Evolutionary conservation across 164 flowering plant genomes (phyloP), one percentile per base, ranked within the genome.

Genomic region (Vitis rupestris): DNA sequence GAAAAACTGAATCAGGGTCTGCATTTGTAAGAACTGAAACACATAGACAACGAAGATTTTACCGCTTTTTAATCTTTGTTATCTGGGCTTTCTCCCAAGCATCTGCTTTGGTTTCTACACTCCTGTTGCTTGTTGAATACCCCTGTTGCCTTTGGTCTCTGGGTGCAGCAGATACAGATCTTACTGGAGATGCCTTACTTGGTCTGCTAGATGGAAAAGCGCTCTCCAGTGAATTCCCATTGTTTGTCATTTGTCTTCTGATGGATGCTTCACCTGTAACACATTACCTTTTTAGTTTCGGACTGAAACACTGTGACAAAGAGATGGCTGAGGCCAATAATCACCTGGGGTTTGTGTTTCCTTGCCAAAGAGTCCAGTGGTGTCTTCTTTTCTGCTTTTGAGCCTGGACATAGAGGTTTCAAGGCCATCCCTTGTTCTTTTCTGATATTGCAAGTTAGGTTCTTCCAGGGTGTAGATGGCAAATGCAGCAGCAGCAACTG

Each of bases 71-170:
- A 27, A 85, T 82, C 75, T 82, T 85, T 17, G 71, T 82, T 73
- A 84, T 65, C 80, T 81, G 70, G 65, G 78, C 75, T 73, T 68
- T 80, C 79, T 90, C 94, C 95, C 96, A 90, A 52, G 82, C 73
- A 65, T 83, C 85, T 65, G 84, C 89, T 80, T 70, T 75, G 61
- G 77, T 65, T 60, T 75, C 77, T 49, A 11, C 59, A 53, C 10
- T 48, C 9, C 64, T 61, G 2, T 44, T 29, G 65, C 58, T 47
- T 50, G 62, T 12, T 66, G 72, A 48, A 54, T 15, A 62, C 51
- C 67, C 72, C 9, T n/a, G 68, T 8, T 27, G 72, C 56, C 54
- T 70, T 14, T 61, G 74, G 23, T 44, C 61, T 54, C 64, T 37
- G 44, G 44, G 44, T 37, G 44, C 60, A 54, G 60, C 27, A 56